These are phyloP conservation scores for Metarhizium sp. DNA, from an alignment of 2,329 filamentous ascomycete species.

Conservation along the genomic window DNA sequence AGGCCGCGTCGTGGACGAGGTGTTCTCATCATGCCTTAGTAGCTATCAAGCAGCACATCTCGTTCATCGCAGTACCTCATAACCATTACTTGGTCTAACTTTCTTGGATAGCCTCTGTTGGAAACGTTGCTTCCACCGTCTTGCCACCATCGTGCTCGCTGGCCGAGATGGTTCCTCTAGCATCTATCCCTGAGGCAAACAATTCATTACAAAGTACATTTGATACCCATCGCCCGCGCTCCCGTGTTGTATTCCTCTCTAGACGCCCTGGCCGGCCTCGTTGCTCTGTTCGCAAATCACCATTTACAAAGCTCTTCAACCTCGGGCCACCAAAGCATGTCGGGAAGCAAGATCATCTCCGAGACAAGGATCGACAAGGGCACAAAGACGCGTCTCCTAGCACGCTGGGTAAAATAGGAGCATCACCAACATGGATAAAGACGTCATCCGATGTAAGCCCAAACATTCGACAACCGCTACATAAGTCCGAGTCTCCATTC, in stretches of 20 bases:
- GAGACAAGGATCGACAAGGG: neutral
- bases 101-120: conserved; percentile 16
- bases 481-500: conserved; percentile 11
- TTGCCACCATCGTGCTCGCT: conserved; percentile 3
- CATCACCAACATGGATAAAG: neutral
- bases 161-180: conserved; percentile 18
- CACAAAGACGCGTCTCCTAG: neutral
- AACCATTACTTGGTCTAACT: conserved; percentile 5
- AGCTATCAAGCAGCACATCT: conserved; percentile 2
- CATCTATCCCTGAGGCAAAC: conserved; percentile 18
- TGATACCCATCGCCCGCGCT: conserved; percentile 12
- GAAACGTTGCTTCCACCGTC: conserved; percentile 8
- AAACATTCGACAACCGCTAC: neutral
- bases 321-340: neutral
- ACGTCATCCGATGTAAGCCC: neutral
- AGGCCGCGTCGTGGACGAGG: conserved; percentile 3
- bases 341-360: neutral
- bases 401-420: neutral
- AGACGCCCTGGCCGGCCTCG: conserved; percentile 15
- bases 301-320: neutral
- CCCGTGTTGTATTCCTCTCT: conserved; percentile 18
- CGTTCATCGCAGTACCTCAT: conserved; percentile 2
- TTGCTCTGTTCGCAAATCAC: conserved; percentile 6
- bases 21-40: conserved; percentile 6
- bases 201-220: conserved; percentile 10